phyloP scores from a whole-genome alignment of 2,329 filamentous ascomycete genomes.

The Colletotrichum sp. region DNA sequence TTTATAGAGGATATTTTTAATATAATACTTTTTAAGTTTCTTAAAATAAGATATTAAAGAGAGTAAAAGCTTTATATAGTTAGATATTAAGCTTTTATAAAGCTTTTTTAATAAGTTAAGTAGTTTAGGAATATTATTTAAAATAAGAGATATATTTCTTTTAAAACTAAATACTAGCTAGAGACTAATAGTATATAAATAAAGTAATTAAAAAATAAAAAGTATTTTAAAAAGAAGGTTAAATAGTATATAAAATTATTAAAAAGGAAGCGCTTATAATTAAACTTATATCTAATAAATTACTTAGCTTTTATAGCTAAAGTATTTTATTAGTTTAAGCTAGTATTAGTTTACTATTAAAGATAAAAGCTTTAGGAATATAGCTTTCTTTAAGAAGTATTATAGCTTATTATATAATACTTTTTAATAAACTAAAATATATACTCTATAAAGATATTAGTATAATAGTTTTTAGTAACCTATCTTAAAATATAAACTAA shows the following conservation, averaged over 20 bases:
- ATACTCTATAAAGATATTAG: background rate
- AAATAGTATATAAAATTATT: background rate
- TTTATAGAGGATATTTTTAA: no score
- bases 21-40: no score
- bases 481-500: constrained; percentile 33
- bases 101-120: background rate
- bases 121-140: background rate
- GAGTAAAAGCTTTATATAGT: no score
- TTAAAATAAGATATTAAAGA: no score
- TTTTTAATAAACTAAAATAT: background rate
- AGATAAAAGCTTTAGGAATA: background rate
- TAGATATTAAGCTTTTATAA: background rate
- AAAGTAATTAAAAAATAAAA: background rate
- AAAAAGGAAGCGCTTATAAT: background rate
- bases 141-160: background rate
- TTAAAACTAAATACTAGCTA: background rate
- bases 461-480: constrained; percentile 25
- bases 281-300: background rate
- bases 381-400: background rate
- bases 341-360: background rate
- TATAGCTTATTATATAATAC: background rate
- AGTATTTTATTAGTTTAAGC: background rate
- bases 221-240: no score
- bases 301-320: background rate
- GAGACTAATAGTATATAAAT: background rate